Conservation (phyloP, 208 protist genomes). For the Kentomonas sorsogonicus region DNA sequence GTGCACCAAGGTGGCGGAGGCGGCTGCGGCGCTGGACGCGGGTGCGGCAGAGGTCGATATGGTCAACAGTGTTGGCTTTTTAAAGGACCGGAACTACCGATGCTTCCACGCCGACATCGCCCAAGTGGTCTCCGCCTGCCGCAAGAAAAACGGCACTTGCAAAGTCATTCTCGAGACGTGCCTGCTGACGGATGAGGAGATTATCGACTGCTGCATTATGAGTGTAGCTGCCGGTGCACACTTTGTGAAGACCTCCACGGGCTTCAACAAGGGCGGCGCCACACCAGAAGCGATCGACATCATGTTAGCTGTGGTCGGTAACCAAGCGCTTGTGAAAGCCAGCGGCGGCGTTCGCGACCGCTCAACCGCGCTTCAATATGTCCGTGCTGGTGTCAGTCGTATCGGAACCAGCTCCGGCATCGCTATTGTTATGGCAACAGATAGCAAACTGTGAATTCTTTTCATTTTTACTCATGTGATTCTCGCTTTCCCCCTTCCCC, state of each 20-base stretch:
- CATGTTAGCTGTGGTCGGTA: slow-evolving; percentile 89
- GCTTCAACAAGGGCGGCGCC: slow-evolving; percentile 87
- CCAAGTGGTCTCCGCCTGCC: slow-evolving; percentile 47
- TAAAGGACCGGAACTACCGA: slow-evolving; percentile 84
- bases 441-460: background rate
- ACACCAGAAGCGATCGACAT: slow-evolving; percentile 83
- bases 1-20: slow-evolving; percentile 82
- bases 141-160: slow-evolving; percentile 19
- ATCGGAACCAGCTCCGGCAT: slow-evolving; percentile 91
- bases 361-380: slow-evolving; percentile 68
- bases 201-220: slow-evolving; percentile 88
- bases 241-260: slow-evolving; percentile 96
- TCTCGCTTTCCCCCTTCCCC: background rate
- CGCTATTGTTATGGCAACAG: slow-evolving; percentile 40
- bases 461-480: slow-evolving; percentile 2
- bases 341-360: slow-evolving; percentile 87
- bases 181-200: slow-evolving; percentile 80
- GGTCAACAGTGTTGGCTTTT: slow-evolving; percentile 89
- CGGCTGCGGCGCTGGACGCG: slow-evolving; percentile 38
- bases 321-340: slow-evolving; percentile 79
- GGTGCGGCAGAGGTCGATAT: slow-evolving; percentile 94
- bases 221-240: slow-evolving; percentile 72
- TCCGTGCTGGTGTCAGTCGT: slow-evolving; percentile 71
- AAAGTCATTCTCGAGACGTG: slow-evolving; percentile 95
- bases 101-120: slow-evolving; percentile 87